A percentile compares a stretch with the other conserved stretches of the same genome.
Evolutionary conservation across 2,329 filamentous ascomycete genomes (phyloP).

Genomic region (Gliomastix tumulicola): DNA sequence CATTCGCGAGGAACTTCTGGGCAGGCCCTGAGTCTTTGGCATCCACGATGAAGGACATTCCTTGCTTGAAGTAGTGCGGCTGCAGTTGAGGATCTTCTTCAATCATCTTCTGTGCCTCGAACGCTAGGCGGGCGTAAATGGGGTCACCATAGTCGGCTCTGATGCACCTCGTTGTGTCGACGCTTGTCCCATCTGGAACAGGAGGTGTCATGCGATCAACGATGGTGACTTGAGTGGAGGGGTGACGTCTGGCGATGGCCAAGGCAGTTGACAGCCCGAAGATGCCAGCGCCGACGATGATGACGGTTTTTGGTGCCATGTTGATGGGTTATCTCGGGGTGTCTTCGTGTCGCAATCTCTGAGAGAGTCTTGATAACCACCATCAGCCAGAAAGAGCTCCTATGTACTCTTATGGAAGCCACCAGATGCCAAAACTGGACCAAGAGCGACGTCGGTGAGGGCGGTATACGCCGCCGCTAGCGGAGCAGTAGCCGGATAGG

Average conservation of each 20-base stretch:
- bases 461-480: no score
- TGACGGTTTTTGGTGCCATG: slow-evolving; percentile 3
- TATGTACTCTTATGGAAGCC: no score
- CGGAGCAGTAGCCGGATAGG: no score
- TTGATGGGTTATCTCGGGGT: slow-evolving; percentile 1
- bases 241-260: slow-evolving; percentile 2
- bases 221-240: slow-evolving; percentile 3
- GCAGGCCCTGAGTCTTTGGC: slow-evolving; percentile 10
- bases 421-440: no score
- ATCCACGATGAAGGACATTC: slow-evolving; percentile 14
- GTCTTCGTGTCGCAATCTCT: no score
- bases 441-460: no score
- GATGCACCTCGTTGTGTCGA: slow-evolving; percentile 33
- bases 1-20: slow-evolving; percentile 8
- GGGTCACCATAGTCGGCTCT: slow-evolving; percentile 56
- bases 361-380: no score
- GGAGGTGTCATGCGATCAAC: slow-evolving; percentile 1
- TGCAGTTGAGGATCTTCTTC: slow-evolving; percentile 10
- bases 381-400: no score
- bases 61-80: slow-evolving; percentile 12
- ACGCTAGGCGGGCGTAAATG: slow-evolving; percentile 53
- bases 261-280: slow-evolving; percentile 6
- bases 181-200: slow-evolving; percentile 20
- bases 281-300: slow-evolving; percentile 6
- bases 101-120: slow-evolving; percentile 15